A percentile compares a stretch with the other conserved stretches of the same genome.
phyloP scores from a whole-genome alignment of 148 eudicot genomes.

The Diospyros lotus region DNA sequence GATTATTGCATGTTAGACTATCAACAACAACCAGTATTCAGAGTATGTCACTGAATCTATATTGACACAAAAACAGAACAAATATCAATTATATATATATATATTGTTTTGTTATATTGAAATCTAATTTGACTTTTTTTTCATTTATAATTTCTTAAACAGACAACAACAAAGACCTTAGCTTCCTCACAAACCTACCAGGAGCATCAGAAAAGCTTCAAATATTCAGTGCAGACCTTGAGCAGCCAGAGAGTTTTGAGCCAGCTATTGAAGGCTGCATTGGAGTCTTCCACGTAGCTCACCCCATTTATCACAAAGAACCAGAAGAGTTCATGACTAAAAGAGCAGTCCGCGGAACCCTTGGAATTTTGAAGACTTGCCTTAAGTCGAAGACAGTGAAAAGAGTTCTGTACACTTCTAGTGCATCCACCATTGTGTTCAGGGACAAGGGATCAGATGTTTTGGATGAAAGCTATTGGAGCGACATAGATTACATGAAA shows the following conservation, averaged over 20 bases:
- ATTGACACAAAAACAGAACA: no score
- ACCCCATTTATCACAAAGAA: slow-evolving; percentile 30
- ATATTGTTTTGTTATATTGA: background rate
- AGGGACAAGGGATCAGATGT: slow-evolving; percentile 5
- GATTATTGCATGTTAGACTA: no score
- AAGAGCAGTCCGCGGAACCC: slow-evolving; percentile 20
- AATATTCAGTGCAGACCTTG: slow-evolving; percentile 34
- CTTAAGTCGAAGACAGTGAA: slow-evolving; percentile 34
- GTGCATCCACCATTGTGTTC: slow-evolving; percentile 21
- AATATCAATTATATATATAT: background rate
- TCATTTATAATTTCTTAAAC: background rate
- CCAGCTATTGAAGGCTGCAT: slow-evolving; percentile 33
- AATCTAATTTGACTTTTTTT: background rate
- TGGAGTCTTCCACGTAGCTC: slow-evolving; percentile 46
- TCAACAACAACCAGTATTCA: no score
- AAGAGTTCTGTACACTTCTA: slow-evolving; percentile 43
- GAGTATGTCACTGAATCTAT: no score
- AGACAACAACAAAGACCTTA: slow-evolving; percentile 29
- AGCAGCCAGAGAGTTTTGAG: slow-evolving; percentile 28
- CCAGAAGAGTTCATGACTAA: slow-evolving; percentile 25
- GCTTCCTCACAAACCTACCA: slow-evolving; percentile 44
- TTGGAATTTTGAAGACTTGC: slow-evolving; percentile 33
- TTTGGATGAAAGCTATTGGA: slow-evolving; percentile 34
- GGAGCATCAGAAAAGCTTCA: slow-evolving; percentile 35
- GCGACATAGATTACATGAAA: slow-evolving; percentile 21